phyloP scores from a whole-genome alignment of 805 yeast genomes.

The Candida berthetii region DNA sequence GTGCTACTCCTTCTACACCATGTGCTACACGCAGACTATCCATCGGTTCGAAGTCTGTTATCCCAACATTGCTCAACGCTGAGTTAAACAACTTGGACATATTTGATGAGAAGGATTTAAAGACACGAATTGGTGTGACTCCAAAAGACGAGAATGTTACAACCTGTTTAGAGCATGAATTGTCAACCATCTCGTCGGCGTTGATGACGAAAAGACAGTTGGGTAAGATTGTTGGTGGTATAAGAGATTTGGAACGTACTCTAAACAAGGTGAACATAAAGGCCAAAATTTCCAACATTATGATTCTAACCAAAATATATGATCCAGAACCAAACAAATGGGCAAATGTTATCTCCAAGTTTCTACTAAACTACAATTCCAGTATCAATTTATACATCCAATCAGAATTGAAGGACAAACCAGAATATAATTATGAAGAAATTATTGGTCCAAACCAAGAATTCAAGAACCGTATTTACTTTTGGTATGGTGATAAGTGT shows the following conservation, averaged over 20 bases:
- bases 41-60: slow-evolving; percentile 15
- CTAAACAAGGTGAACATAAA: slow-evolving; percentile 21
- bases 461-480: slow-evolving; percentile 8
- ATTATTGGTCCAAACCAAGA: slow-evolving; percentile 5
- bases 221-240: slow-evolving; percentile 20
- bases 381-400: slow-evolving; percentile 16
- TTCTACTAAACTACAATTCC: slow-evolving; percentile 12
- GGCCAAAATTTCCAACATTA: slow-evolving; percentile 17
- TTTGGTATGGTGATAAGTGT: slow-evolving; percentile 20
- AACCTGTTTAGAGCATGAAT: slow-evolving; percentile 5
- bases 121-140: slow-evolving; percentile 6
- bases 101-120: slow-evolving; percentile 9
- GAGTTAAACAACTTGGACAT: slow-evolving; percentile 18
- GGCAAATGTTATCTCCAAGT: slow-evolving; percentile 16
- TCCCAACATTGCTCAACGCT: slow-evolving; percentile 20
- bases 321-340: slow-evolving; percentile 24
- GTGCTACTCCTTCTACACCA: slow-evolving; percentile 5
- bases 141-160: slow-evolving; percentile 4
- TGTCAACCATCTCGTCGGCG: slow-evolving; percentile 11
- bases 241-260: slow-evolving; percentile 23
- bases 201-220: slow-evolving; percentile 20
- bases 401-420: slow-evolving; percentile 7
- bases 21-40: slow-evolving; percentile 9
- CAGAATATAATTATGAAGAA: slow-evolving; percentile 6
- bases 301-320: slow-evolving; percentile 23